Conservation (phyloP, 2,329 filamentous ascomycete genomes). For the Talaromyces albobiverticillius region DNA sequence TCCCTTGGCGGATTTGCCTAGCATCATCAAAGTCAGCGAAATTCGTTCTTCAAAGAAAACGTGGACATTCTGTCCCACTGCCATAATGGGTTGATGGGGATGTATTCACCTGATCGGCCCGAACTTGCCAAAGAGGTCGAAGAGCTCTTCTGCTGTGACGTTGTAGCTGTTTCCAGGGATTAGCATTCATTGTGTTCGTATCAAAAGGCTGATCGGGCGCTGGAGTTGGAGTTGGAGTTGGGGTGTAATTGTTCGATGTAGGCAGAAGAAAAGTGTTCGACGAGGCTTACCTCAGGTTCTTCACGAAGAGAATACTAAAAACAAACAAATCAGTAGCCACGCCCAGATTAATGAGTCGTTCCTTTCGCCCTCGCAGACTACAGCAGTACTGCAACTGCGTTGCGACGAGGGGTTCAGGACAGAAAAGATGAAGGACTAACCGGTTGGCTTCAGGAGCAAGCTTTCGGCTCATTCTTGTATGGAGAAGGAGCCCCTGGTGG, state of each 20-base stretch:
- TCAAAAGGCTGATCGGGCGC: no score
- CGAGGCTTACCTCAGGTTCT: constrained; percentile 84
- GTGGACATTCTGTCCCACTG: neutral
- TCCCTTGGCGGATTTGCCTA: constrained; percentile 97
- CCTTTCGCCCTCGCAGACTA: constrained; percentile 2
- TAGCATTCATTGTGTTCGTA: neutral
- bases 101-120: constrained; percentile 84
- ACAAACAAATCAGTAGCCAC: neutral
- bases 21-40: constrained; percentile 19
- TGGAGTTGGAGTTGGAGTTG: no score
- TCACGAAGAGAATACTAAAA: constrained; percentile 95
- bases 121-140: constrained; percentile 98
- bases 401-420: constrained; percentile 12
- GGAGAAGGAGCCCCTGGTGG: constrained; percentile 12
- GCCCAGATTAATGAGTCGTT: neutral
- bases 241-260: neutral
- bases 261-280: neutral
- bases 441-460: constrained; percentile 99
- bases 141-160: constrained; percentile 96
- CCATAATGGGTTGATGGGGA: neutral
- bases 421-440: constrained; percentile 54
- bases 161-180: constrained; percentile 70
- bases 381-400: no score
- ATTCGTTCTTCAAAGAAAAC: neutral
- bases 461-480: constrained; percentile 58